A percentile compares a stretch with the other conserved stretches of the same genome.
phyloP scores from a whole-genome alignment of 2,329 filamentous ascomycete species.

The Taxawa tesnikishii region DNA sequence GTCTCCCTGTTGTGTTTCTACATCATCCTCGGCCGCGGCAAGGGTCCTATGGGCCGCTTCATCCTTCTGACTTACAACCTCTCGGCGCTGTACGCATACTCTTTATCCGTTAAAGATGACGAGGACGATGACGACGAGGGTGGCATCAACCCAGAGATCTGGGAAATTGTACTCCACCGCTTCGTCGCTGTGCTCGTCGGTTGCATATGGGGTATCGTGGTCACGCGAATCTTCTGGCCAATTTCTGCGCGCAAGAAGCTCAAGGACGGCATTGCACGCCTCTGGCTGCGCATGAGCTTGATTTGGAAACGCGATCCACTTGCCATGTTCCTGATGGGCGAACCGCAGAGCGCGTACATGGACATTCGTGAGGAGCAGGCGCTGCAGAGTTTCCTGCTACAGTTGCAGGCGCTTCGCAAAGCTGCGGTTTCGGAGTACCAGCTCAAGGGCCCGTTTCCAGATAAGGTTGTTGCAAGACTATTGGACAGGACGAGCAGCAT shows the following conservation, averaged over 20 bases:
- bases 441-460: conserved; percentile 74
- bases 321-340: conserved; percentile 46
- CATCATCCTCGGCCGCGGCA: conserved; percentile 71
- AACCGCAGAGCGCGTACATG: conserved; percentile 50
- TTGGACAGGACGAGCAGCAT: conserved; percentile 71
- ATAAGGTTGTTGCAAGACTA: conserved; percentile 58
- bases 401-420: conserved; percentile 59
- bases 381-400: conserved; percentile 65
- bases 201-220: conserved; percentile 81
- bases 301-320: conserved; percentile 94
- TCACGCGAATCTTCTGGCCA: conserved; percentile 85
- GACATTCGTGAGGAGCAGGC: conserved; percentile 77
- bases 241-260: conserved; percentile 82
- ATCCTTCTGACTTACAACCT: conserved; percentile 95
- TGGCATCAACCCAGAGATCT: conserved; percentile 69
- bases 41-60: conserved; percentile 84
- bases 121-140: conserved; percentile 80
- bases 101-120: conserved; percentile 62
- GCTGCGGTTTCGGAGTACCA: conserved; percentile 80
- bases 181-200: conserved; percentile 77
- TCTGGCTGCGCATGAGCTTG: conserved; percentile 88
- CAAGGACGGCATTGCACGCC: conserved; percentile 75
- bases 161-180: conserved; percentile 77
- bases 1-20: conserved; percentile 79
- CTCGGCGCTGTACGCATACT: conserved; percentile 87